A percentile compares a stretch with the other conserved stretches of the same genome.
These are phyloP conservation scores for Calonectria pauciramosa DNA, from an alignment of 2,329 filamentous ascomycete genomes.

Conservation along the genomic window DNA sequence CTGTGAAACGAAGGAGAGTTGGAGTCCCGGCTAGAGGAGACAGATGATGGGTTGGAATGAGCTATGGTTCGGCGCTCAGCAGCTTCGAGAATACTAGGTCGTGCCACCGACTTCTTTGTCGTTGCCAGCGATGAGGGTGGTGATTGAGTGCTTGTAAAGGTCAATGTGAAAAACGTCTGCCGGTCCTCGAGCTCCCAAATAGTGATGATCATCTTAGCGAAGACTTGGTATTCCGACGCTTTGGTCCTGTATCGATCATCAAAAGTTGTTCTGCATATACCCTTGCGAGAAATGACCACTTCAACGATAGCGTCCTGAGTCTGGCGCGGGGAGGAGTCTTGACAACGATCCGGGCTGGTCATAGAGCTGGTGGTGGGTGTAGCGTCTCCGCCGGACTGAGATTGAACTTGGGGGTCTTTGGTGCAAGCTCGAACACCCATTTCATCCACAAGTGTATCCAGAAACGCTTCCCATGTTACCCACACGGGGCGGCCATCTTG, in stretches of 20 bases:
- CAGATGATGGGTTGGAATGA: constrained; percentile 61
- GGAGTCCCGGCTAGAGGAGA: constrained; percentile 62
- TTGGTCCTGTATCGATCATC: constrained; percentile 52
- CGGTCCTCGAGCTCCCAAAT: constrained; percentile 79
- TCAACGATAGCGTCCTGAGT: constrained; percentile 75
- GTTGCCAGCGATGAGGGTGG: constrained; percentile 49
- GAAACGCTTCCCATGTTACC: constrained; percentile 71
- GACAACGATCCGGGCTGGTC: constrained; percentile 51
- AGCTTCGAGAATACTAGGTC: constrained; percentile 58
- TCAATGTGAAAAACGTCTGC: constrained; percentile 79
- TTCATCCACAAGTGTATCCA: constrained; percentile 66
- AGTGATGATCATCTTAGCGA: constrained; percentile 82
- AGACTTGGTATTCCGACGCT: constrained; percentile 59
- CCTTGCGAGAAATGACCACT: constrained; percentile 72
- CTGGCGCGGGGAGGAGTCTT: constrained; percentile 42
- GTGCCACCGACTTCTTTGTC: constrained; percentile 55
- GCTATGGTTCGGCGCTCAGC: constrained; percentile 61
- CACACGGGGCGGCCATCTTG: constrained; percentile 74
- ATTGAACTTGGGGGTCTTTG: constrained; percentile 38
- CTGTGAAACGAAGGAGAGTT: constrained; percentile 63
- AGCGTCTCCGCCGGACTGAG: constrained; percentile 47
- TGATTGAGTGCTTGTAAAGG: constrained; percentile 75
- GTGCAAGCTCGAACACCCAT: constrained; percentile 50
- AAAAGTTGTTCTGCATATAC: constrained; percentile 55
- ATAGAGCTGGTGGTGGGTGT: constrained; percentile 52